phyloP scores from a whole-genome alignment of 2,329 filamentous ascomycete species.

The Clarireedia monteithiana region DNA sequence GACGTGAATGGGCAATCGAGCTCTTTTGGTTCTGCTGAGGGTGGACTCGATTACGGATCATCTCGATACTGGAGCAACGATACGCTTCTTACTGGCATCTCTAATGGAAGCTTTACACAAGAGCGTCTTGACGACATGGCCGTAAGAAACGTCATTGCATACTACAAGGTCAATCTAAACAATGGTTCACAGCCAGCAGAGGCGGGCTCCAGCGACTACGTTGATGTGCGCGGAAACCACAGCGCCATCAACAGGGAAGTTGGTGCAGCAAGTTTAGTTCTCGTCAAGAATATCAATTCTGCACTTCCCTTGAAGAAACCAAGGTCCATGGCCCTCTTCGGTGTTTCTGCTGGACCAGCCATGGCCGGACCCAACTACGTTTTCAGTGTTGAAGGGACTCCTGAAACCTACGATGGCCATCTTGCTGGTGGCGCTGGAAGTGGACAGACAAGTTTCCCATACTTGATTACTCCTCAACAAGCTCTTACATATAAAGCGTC shows the following conservation, averaged over 20 bases:
- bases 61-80: constrained; percentile 60
- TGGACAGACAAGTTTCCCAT: constrained; percentile 73
- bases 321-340: constrained; percentile 35
- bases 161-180: constrained; percentile 51
- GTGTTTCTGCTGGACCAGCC: constrained; percentile 42
- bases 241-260: constrained; percentile 66
- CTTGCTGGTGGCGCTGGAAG: constrained; percentile 54
- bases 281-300: constrained; percentile 46
- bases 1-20: constrained; percentile 21
- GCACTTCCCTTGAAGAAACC: constrained; percentile 38
- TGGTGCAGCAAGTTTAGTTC: constrained; percentile 36
- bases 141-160: constrained; percentile 68
- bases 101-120: constrained; percentile 83
- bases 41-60: constrained; percentile 32
- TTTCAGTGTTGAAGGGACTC: constrained; percentile 40
- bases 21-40: constrained; percentile 23
- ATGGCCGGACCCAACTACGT: constrained; percentile 52
- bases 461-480: constrained; percentile 65
- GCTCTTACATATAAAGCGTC: constrained; percentile 58
- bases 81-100: constrained; percentile 77
- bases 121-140: constrained; percentile 91
- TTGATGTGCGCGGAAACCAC: constrained; percentile 75
- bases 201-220: constrained; percentile 42
- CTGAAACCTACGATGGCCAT: constrained; percentile 29
- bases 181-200: background rate